Base-by-base conservation (phyloP, 768 basidiomycete genomes). In the Floccularia luteovirens region DNA sequence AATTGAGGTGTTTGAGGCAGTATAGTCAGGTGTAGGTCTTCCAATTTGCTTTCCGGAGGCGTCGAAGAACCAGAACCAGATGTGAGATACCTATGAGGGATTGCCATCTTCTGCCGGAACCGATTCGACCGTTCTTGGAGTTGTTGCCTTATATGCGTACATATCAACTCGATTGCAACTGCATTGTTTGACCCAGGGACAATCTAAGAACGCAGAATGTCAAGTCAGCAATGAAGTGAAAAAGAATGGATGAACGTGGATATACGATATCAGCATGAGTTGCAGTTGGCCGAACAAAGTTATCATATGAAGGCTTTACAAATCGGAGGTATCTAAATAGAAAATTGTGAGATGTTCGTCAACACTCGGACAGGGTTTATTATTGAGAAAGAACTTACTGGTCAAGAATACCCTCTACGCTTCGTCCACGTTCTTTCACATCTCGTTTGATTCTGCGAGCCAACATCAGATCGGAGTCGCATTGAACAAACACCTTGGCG, bases 391-490 rank as follows among this genome's bases (percentile, higher is more conserved):
- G 35, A 48, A 56, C 74, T 44, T 49, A 89, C 84, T 96, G 92
- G 52, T 92, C 88, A 7, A 97, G 72, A 36, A 97, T 75, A 1
- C 94, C 93, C 3, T 81, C 79, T 0, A 97, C 82, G 41, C 71
- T 79, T 39, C 96, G 67, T 0, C 89, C 90, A 32, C 96, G 76
- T 57, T 99, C 92, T 50, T 79, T 75, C 13, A 89, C 76, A 52
- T 98, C 96, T 40, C 96, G 72, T 46, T 77, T 70, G 39, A 99
- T 84, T 27, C 96, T 78, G 42, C 96, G 78, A 1, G 94, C 90
- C 35, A 99, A 81, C 96, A 99, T 99, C 16, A 98, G 65, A 58
- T 99, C 96, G 5, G 92, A 84, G 56, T 98, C 92, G 43, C 85
- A 88, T 66, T 94, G 89, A 5, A 92, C 90, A 47, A 90, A 92